Evolutionary conservation across 768 basidiomycete species (phyloP).

Genomic region (Suillus weaverae): DNA sequence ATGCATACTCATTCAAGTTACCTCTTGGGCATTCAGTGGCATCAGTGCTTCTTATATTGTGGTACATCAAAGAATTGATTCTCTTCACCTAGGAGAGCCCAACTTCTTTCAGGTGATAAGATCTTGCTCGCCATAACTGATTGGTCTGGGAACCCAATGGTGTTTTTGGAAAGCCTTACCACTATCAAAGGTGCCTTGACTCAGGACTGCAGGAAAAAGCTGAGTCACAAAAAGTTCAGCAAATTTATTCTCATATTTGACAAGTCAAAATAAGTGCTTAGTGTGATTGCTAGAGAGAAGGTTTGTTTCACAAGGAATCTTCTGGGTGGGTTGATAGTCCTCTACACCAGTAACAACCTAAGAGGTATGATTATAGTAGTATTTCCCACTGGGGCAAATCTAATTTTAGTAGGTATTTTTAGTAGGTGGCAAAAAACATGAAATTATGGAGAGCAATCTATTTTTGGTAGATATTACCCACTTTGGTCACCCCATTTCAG

Average conservation of each 20-base stretch:
- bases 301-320: conserved; percentile 20
- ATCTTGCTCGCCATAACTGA: conserved; percentile 45
- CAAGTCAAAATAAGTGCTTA: conserved; percentile 50
- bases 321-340: no score
- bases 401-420: no score
- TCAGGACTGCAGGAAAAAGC: conserved; percentile 25
- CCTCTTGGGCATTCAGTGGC: conserved; percentile 19
- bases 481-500: not conserved
- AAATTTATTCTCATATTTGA: conserved; percentile 49
- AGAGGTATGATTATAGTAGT: no score
- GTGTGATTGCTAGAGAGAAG: conserved; percentile 44
- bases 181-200: conserved; percentile 34
- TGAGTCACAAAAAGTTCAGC: conserved; percentile 49
- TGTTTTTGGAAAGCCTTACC: conserved; percentile 40
- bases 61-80: not conserved
- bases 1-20: conserved; percentile 18
- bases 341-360: no score
- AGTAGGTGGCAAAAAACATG: no score
- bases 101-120: conserved; percentile 42
- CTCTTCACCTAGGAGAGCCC: conserved; percentile 29
- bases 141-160: conserved; percentile 29
- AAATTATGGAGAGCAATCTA: no score
- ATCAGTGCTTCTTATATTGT: not conserved
- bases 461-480: no score
- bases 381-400: no score